Evolutionary conservation across 768 basidiomycete species (phyloP).

Genomic region (Boletus huronensis): DNA sequence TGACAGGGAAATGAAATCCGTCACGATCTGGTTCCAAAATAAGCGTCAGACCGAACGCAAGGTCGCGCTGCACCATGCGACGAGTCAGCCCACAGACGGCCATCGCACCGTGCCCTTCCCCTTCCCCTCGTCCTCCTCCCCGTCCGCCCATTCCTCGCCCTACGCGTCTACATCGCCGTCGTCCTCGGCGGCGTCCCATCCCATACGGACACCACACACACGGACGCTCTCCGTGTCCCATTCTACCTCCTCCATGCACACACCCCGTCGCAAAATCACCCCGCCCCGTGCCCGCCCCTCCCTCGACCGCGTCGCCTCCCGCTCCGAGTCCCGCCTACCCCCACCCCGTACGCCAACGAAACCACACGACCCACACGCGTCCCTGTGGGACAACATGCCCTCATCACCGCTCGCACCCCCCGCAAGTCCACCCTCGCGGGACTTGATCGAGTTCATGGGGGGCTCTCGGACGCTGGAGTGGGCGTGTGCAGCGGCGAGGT

Average conservation of each 20-base stretch:
- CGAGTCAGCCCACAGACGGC: slow-evolving; percentile 15
- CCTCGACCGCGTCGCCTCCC: slow-evolving; percentile 30
- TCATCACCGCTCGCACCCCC: slow-evolving; percentile 44
- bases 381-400: slow-evolving; percentile 34
- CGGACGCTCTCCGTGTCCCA: slow-evolving; percentile 30
- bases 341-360: slow-evolving; percentile 30
- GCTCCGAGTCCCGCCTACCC: slow-evolving; percentile 30
- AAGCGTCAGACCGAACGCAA: slow-evolving; percentile 49
- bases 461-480: slow-evolving; percentile 30
- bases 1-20: slow-evolving; percentile 33
- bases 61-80: slow-evolving; percentile 42
- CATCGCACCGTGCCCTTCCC: slow-evolving; percentile 14
- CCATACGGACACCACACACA: slow-evolving; percentile 34
- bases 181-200: slow-evolving; percentile 24
- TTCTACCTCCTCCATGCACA: background rate
- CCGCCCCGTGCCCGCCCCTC: slow-evolving; percentile 31
- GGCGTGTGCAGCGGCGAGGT: slow-evolving; percentile 42
- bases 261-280: slow-evolving; percentile 29
- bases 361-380: slow-evolving; percentile 27
- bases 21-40: slow-evolving; percentile 37
- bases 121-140: slow-evolving; percentile 21
- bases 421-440: slow-evolving; percentile 31
- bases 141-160: slow-evolving; percentile 16
- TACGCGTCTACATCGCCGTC: slow-evolving; percentile 23
- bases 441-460: slow-evolving; percentile 30